A percentile compares a stretch with the other conserved stretches of the same genome.
phyloP scores from a whole-genome alignment of 2,329 filamentous ascomycete genomes.

The Aspergillus alliaceus region DNA sequence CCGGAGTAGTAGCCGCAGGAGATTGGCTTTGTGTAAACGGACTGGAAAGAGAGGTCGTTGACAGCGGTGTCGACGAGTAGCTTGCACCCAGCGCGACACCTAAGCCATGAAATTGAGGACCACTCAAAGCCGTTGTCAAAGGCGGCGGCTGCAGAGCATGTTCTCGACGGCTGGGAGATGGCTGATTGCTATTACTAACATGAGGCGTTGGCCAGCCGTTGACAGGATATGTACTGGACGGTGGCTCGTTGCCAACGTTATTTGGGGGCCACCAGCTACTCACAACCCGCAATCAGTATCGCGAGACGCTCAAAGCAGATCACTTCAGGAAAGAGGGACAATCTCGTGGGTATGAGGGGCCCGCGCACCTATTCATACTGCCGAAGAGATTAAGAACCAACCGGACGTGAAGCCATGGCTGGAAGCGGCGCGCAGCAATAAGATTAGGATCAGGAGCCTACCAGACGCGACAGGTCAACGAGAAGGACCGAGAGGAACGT shows the following conservation, averaged over 20 bases:
- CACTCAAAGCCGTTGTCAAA: slow-evolving; percentile 42
- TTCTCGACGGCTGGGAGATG: slow-evolving; percentile 42
- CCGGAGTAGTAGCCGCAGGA: slow-evolving; percentile 38
- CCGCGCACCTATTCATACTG: slow-evolving; percentile 41
- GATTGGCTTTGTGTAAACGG: slow-evolving; percentile 44
- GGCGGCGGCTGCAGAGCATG: slow-evolving; percentile 44
- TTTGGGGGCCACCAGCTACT: slow-evolving; percentile 34
- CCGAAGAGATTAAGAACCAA: slow-evolving; percentile 27
- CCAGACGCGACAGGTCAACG: slow-evolving; percentile 17
- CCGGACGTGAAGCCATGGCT: slow-evolving; percentile 30
- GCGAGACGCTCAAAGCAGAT: slow-evolving; percentile 3
- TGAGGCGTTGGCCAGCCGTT: slow-evolving; percentile 33
- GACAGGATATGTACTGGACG: slow-evolving; percentile 27
- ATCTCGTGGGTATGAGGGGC: slow-evolving; percentile 10
- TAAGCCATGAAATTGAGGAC: slow-evolving; percentile 37
- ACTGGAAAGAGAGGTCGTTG: slow-evolving; percentile 45
- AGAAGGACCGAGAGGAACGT: slow-evolving; percentile 16
- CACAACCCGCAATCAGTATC: slow-evolving; percentile 24
- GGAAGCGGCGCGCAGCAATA: slow-evolving; percentile 18
- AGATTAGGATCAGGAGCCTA: slow-evolving; percentile 14
- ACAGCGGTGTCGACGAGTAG: slow-evolving; percentile 40
- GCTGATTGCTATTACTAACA: slow-evolving; percentile 30
- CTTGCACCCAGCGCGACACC: slow-evolving; percentile 27
- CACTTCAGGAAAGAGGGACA: slow-evolving; percentile 6
- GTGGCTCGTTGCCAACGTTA: slow-evolving; percentile 34